These are phyloP conservation scores for Hypoxylon rubiginosum DNA, from an alignment of 2,329 filamentous ascomycete genomes.

Conservation along the genomic window DNA sequence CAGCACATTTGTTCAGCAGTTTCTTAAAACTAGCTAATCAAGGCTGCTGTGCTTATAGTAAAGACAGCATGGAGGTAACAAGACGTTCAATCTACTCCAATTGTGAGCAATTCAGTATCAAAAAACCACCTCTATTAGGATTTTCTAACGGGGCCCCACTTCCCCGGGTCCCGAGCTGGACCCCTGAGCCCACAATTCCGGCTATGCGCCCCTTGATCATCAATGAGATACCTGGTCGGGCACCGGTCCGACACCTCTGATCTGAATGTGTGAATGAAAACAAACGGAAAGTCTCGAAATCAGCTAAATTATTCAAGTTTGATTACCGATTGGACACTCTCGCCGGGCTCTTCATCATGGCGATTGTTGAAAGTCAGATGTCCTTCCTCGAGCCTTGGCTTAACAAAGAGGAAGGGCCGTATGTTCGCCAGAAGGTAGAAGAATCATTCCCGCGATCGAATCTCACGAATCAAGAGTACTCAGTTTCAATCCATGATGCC, in stretches of 20 bases:
- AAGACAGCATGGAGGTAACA: too few species aligned
- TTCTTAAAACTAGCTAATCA: too few species aligned
- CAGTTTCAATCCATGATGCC: conserved; percentile 11
- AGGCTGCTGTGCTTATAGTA: too few species aligned
- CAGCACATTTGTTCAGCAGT: too few species aligned
- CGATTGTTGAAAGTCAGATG: conserved; percentile 19
- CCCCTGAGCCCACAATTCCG: too few species aligned
- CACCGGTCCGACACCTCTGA: neutral
- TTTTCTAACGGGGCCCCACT: too few species aligned
- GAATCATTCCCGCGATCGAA: conserved; percentile 16
- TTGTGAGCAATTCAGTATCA: too few species aligned
- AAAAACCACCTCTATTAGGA: too few species aligned
- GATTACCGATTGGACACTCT: neutral
- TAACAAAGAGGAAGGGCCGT: conserved; percentile 6
- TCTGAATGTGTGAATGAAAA: neutral
- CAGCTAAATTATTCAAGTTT: neutral
- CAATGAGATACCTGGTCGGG: too few species aligned
- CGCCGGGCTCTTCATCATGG: neutral
- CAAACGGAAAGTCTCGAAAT: neutral
- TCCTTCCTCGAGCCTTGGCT: conserved; percentile 23
- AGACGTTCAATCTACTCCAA: too few species aligned
- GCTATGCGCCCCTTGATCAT: too few species aligned
- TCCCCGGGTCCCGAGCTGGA: too few species aligned
- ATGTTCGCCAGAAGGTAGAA: conserved; percentile 7
- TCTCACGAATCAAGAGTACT: conserved; percentile 12